These are phyloP conservation scores for Millerozyma miso DNA, from an alignment of 805 yeast species.

Conservation along the genomic window DNA sequence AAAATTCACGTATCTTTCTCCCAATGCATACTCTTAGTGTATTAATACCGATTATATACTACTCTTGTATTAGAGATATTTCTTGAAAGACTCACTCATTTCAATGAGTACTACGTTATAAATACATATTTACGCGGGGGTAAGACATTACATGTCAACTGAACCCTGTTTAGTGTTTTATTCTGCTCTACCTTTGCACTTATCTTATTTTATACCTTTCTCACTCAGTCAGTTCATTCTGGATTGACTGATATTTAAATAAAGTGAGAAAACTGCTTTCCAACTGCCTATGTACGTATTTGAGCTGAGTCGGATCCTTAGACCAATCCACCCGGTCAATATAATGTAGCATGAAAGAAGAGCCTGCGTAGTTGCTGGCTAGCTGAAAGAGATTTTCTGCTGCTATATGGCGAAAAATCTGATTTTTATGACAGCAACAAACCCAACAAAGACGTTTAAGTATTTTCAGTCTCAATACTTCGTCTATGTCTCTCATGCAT, in stretches of 20 bases:
- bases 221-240: too few relatives aligned
- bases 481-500: conserved; percentile 6
- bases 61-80: too few relatives aligned
- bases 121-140: too few relatives aligned
- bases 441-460: conserved; percentile 19
- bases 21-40: too few relatives aligned
- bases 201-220: too few relatives aligned
- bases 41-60: too few relatives aligned
- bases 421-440: neutral
- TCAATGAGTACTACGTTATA: too few relatives aligned
- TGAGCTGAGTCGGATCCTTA: neutral
- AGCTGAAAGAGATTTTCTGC: neutral
- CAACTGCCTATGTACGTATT: neutral
- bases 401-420: neutral
- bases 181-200: too few relatives aligned
- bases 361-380: neutral
- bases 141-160: too few relatives aligned
- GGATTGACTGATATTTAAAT: neutral
- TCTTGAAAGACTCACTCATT: too few relatives aligned
- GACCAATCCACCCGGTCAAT: neutral
- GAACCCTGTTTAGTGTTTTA: too few relatives aligned
- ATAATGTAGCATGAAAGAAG: neutral
- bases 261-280: neutral
- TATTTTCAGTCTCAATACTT: conserved; percentile 7
- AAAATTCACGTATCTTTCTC: too few relatives aligned